Conservation (phyloP, 148 eudicot species). For the Cornus controversa region DNA sequence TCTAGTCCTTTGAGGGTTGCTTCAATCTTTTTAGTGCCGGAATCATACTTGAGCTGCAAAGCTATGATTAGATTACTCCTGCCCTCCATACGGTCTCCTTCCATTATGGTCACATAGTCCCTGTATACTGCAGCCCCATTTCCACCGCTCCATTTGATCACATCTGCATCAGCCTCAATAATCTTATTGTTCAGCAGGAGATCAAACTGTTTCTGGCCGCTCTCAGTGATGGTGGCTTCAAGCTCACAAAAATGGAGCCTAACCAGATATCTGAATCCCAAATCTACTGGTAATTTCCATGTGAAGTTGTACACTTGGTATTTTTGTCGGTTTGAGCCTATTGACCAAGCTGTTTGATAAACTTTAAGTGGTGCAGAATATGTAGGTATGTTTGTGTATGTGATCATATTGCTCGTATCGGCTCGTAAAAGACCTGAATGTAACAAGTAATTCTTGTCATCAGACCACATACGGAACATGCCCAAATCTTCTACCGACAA, state of each 20-base stretch:
- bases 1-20: constrained; percentile 34
- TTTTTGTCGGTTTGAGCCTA: neutral
- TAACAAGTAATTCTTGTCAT: constrained; percentile 8
- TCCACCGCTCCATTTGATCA: constrained; percentile 11
- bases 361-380: constrained; percentile 32
- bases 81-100: constrained; percentile 13
- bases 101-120: constrained; percentile 33
- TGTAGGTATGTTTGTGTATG: constrained; percentile 2
- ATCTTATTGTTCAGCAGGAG: constrained; percentile 23
- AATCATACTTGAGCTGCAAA: neutral
- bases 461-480: constrained; percentile 31
- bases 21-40: neutral
- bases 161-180: constrained; percentile 21
- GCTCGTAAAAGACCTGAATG: neutral
- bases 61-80: constrained; percentile 21
- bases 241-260: constrained; percentile 47
- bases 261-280: constrained; percentile 38
- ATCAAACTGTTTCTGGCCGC: constrained; percentile 8
- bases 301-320: constrained; percentile 13
- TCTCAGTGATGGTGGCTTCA: neutral
- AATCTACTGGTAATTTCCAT: constrained; percentile 36
- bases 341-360: constrained; percentile 24
- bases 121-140: constrained; percentile 7
- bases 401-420: constrained; percentile 7
- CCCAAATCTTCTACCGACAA: constrained; percentile 3